A percentile compares a stretch with the other conserved stretches of the same genome.
Conservation (phyloP, 768 basidiomycete genomes). For the Collybiopsis confluens region DNA sequence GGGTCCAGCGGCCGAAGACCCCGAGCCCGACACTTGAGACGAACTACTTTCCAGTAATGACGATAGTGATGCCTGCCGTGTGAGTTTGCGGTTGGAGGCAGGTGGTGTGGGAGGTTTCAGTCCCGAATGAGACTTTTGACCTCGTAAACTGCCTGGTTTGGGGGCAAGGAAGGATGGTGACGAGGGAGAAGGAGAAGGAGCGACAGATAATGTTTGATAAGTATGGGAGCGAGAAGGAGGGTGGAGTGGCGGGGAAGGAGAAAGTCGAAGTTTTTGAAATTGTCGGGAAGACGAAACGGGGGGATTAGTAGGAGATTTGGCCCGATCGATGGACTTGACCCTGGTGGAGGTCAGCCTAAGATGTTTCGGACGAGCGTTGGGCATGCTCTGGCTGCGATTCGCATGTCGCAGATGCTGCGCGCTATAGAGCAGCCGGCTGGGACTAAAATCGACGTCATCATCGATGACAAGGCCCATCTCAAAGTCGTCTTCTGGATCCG, state of each 20-base stretch:
- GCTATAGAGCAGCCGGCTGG: constrained; percentile 62
- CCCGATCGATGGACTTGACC: constrained; percentile 48
- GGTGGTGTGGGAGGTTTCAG: constrained; percentile 75
- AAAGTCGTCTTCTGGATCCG: constrained; percentile 80
- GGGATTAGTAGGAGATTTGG: constrained; percentile 70
- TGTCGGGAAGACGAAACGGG: constrained; percentile 68
- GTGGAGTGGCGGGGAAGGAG: constrained; percentile 65
- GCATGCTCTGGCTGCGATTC: constrained; percentile 57
- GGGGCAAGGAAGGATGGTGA: constrained; percentile 57
- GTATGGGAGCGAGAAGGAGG: constrained; percentile 56
- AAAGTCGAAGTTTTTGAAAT: constrained; percentile 61
- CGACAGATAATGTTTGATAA: constrained; percentile 52
- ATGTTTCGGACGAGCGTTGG: constrained; percentile 45
- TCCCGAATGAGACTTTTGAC: constrained; percentile 81
- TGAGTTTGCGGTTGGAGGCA: constrained; percentile 54
- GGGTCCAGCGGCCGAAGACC: constrained; percentile 32
- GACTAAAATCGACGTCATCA: constrained; percentile 79
- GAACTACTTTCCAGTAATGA: constrained; percentile 61
- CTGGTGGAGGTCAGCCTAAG: constrained; percentile 59
- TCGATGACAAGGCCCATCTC: constrained; percentile 82
- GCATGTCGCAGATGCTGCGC: constrained; percentile 38
- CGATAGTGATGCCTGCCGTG: constrained; percentile 77
- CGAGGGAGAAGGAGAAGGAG: constrained; percentile 36
- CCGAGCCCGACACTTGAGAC: constrained; percentile 54
- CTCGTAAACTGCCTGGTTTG: constrained; percentile 73